These are phyloP conservation scores for Zizania latifolia DNA, from an alignment of 176 grass and related monocot genomes.

Conservation along the genomic window DNA sequence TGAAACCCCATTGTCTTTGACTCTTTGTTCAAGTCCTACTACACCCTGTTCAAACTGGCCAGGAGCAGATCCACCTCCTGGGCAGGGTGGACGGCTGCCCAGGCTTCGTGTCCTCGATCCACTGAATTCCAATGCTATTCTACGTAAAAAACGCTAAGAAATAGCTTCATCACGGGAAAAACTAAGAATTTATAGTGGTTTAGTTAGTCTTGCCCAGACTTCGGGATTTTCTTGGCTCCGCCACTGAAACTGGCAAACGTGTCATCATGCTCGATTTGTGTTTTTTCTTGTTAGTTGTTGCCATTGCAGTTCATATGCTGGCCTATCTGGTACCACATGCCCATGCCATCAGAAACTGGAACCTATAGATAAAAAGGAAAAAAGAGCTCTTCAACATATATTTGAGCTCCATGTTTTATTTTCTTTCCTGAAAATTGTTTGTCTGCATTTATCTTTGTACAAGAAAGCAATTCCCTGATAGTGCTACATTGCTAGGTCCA, in stretches of 20 bases:
- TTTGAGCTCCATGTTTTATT: not conserved
- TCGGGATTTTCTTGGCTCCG: too few relatives aligned
- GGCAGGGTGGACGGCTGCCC: too few relatives aligned
- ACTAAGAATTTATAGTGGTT: too few relatives aligned
- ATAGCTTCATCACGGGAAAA: too few relatives aligned
- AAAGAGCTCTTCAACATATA: not conserved
- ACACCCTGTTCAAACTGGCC: constrained; percentile 1
- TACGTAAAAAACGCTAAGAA: too few relatives aligned
- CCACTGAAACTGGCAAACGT: not conserved
- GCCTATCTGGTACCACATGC: not conserved
- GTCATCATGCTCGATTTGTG: not conserved
- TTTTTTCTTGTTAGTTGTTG: not conserved
- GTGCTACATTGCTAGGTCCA: constrained; percentile 30
- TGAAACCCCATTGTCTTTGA: not conserved
- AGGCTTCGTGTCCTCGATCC: too few relatives aligned
- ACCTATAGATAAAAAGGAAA: not conserved
- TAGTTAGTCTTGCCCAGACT: too few relatives aligned
- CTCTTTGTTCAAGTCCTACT: not conserved
- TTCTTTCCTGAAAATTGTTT: constrained; percentile 15
- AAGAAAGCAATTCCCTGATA: constrained; percentile 5
- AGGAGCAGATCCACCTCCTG: not conserved
- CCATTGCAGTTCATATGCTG: not conserved
- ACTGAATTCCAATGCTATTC: too few relatives aligned
- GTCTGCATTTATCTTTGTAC: not conserved
- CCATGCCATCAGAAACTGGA: not conserved